Base-by-base conservation (phyloP, 164 flowering plant genomes). In the Paratinospora sagittata region DNA sequence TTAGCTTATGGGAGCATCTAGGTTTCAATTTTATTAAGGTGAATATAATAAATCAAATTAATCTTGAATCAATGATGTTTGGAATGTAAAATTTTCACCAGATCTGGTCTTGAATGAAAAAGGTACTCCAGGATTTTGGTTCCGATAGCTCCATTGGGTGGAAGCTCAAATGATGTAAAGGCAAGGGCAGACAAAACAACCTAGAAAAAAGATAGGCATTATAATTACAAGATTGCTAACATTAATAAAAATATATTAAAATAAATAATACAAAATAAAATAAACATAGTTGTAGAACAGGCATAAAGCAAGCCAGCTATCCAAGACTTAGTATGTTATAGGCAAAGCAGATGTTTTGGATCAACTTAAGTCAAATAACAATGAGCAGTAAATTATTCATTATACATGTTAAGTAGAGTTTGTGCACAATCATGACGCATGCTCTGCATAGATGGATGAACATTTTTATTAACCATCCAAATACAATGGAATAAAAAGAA, bases 111-210 rank as follows among this genome's bases (percentile, higher is more conserved):
- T 52, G 98, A 89, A 79, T 95, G 89, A 80, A 92, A 95, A 70
- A 95, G 92, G 57, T 91, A 92, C 86, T 86, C 79, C 83, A 95
- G 73, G 73, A 92, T 95, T 84, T 72, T 88, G 62, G 99, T 95
- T 75, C 97, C 99, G 66, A 87, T 78, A 68, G 97, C 99, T 27
- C 86, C 93, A 80, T 95, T 95, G 3, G 99, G 96, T 75, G 99
- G 99, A 71, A 95, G 97, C 77, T 95, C 99, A 83, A 95, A 95
- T 74, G 96, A 86, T 27, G 98, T 84, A 84, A 92, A 95, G 76
- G 99, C 99, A 72, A 95, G 86, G 23, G 99, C 92, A 69, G 82
- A 92, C 62, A 95, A 71, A 47, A 95, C 74, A 75, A 95, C 97
- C 99, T 95, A 82, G 17, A 70, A 65, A 69, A 41, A 65, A 43